Percentiles rank a stretch among this genome's conserved stretches.
phyloP scores from a whole-genome alignment of 2,329 filamentous ascomycete genomes.

The Colletotrichum navitas region DNA sequence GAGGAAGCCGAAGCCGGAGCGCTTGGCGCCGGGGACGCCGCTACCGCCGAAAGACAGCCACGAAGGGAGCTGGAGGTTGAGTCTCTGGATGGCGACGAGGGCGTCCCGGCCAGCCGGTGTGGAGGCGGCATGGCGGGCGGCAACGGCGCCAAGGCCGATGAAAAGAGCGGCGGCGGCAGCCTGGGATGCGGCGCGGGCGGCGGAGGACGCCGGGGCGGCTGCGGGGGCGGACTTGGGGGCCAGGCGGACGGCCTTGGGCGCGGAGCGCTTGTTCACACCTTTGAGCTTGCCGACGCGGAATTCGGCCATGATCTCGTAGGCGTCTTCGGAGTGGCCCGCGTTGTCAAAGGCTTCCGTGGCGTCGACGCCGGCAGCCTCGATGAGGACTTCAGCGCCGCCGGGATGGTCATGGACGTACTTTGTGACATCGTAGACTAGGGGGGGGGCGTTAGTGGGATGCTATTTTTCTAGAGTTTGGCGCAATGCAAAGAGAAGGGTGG shows the following conservation, averaged over 20 bases:
- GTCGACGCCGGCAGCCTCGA: slow-evolving; percentile 83
- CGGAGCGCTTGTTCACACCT: slow-evolving; percentile 45
- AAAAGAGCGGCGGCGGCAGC: slow-evolving; percentile 43
- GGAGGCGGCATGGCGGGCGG: slow-evolving; percentile 43
- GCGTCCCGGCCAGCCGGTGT: slow-evolving; percentile 36
- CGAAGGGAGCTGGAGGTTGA: slow-evolving; percentile 35
- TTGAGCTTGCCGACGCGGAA: slow-evolving; percentile 55
- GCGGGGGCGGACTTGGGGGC: slow-evolving; percentile 36
- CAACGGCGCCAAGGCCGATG: slow-evolving; percentile 43
- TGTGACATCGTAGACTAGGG: slow-evolving; percentile 69
- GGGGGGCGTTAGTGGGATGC: not conserved
- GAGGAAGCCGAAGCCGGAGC: slow-evolving; percentile 50
- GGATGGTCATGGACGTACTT: slow-evolving; percentile 71
- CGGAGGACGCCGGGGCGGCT: not conserved
- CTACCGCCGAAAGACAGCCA: slow-evolving; percentile 21
- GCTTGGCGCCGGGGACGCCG: slow-evolving; percentile 28
- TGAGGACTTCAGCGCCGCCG: slow-evolving; percentile 81
- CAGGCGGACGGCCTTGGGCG: slow-evolving; percentile 46
- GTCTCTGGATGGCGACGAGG: slow-evolving; percentile 40
- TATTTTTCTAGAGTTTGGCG: not conserved
- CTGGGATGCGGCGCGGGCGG: slow-evolving; percentile 31
- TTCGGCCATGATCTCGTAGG: slow-evolving; percentile 56
- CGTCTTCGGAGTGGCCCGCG: slow-evolving; percentile 81
- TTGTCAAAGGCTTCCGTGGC: slow-evolving; percentile 86
- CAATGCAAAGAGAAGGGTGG: not conserved